These are phyloP conservation scores for Plasmodium gallinaceum DNA, from an alignment of 169 alveolate species.

Conservation along the genomic window DNA sequence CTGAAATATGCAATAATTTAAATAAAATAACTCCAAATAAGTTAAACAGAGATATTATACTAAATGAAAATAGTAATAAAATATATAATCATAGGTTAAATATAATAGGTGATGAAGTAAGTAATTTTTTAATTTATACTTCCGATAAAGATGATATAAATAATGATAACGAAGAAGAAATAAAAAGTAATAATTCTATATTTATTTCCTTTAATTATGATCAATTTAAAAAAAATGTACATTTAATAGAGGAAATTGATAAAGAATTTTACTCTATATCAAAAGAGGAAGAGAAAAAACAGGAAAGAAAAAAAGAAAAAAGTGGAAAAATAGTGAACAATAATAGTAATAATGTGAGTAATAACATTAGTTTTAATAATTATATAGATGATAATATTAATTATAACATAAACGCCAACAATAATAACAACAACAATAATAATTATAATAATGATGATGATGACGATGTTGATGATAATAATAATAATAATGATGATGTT, in stretches of 20 bases:
- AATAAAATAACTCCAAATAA: neutral
- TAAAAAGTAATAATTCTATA: neutral
- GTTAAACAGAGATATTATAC: neutral
- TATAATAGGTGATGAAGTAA: neutral
- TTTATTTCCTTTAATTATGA: conserved; percentile 3
- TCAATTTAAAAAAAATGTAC: conserved; percentile 29
- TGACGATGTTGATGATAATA: neutral
- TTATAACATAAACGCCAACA: neutral
- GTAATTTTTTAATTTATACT: conserved; percentile 18
- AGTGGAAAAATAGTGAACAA: neutral
- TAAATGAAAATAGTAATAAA: neutral
- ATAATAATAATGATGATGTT: neutral
- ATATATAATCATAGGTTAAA: too few species aligned
- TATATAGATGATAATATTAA: neutral
- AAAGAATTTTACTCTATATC: conserved; percentile 19
- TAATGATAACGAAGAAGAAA: neutral
- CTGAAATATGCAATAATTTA: neutral
- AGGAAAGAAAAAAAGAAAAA: neutral
- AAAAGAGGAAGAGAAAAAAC: neutral
- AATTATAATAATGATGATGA: neutral
- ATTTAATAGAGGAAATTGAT: conserved; percentile 12
- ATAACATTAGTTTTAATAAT: neutral
- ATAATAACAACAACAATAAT: neutral
- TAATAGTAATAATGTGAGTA: neutral
- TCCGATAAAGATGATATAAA: conserved; percentile 22